Percentiles rank a stretch among this genome's conserved stretches.
Conservation (phyloP, 2,329 filamentous ascomycete species). For the Teratosphaeria gauchensis region DNA sequence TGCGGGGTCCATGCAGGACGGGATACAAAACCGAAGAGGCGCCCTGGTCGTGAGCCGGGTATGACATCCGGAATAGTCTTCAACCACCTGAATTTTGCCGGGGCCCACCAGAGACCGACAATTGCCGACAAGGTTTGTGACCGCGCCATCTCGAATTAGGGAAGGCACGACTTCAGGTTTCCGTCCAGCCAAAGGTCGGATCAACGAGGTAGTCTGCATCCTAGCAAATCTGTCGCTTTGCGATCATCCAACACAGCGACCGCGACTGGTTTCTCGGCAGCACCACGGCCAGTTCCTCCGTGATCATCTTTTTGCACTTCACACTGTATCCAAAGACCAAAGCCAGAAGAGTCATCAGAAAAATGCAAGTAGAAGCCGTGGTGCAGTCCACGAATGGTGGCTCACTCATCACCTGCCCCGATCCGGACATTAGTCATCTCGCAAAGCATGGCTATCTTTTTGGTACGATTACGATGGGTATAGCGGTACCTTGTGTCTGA, state of each 20-base stretch:
- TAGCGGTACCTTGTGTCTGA: no score
- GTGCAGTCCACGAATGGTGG: constrained; percentile 8
- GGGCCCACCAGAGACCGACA: neutral
- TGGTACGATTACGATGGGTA: no score
- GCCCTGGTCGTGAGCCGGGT: neutral
- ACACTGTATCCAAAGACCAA: neutral
- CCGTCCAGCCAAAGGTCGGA: neutral
- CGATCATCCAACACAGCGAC: neutral
- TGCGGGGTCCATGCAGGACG: neutral
- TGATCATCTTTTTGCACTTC: neutral
- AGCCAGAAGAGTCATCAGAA: neutral
- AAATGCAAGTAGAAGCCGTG: neutral
- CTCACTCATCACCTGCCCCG: constrained; percentile 15
- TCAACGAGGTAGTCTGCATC: no score
- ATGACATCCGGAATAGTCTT: neutral
- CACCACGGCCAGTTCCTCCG: neutral
- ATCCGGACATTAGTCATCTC: constrained; percentile 23
- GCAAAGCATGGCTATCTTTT: constrained; percentile 44
- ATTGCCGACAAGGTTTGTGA: neutral
- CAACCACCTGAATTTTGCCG: neutral
- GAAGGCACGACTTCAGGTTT: neutral
- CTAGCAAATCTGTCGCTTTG: neutral
- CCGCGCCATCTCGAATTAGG: neutral
- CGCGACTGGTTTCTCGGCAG: neutral
- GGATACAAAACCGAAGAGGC: neutral